Percentiles rank a stretch among this genome's conserved stretches.
Conservation (phyloP, 2,329 filamentous ascomycete species). For the Aspergillus sp. region DNA sequence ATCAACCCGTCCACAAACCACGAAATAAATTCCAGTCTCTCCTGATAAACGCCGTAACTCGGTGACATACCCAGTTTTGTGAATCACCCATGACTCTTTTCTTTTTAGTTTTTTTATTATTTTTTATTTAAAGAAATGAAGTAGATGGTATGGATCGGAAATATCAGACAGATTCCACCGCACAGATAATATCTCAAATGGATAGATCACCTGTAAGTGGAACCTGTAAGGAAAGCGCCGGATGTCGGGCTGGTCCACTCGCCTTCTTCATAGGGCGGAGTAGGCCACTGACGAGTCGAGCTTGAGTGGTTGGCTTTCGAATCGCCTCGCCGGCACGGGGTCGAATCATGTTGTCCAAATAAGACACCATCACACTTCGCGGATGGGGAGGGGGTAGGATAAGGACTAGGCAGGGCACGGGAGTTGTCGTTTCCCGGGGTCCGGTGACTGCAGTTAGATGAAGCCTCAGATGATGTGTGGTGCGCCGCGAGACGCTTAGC, state of each 20-base stretch:
- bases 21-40: too few species aligned
- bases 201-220: constrained; percentile 26
- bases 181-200: background rate
- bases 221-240: constrained; percentile 67
- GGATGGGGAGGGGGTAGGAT: constrained; percentile 68
- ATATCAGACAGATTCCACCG: background rate
- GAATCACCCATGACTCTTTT: constrained; percentile 5
- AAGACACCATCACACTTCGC: constrained; percentile 70
- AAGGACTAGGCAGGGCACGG: constrained; percentile 41
- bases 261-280: constrained; percentile 86
- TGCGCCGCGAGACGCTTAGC: constrained; percentile 59
- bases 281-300: constrained; percentile 72
- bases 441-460: constrained; percentile 49
- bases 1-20: constrained; percentile 4
- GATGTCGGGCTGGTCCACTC: constrained; percentile 83
- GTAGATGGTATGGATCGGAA: background rate
- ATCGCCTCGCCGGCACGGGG: constrained; percentile 57
- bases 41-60: too few species aligned
- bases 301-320: constrained; percentile 45
- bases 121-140: background rate
- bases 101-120: constrained; percentile 7
- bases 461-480: constrained; percentile 29
- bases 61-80: too few species aligned
- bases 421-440: constrained; percentile 20
- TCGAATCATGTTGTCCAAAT: constrained; percentile 52